Base-by-base conservation (phyloP, 768 basidiomycete species). In the Termitomyces sp. region DNA sequence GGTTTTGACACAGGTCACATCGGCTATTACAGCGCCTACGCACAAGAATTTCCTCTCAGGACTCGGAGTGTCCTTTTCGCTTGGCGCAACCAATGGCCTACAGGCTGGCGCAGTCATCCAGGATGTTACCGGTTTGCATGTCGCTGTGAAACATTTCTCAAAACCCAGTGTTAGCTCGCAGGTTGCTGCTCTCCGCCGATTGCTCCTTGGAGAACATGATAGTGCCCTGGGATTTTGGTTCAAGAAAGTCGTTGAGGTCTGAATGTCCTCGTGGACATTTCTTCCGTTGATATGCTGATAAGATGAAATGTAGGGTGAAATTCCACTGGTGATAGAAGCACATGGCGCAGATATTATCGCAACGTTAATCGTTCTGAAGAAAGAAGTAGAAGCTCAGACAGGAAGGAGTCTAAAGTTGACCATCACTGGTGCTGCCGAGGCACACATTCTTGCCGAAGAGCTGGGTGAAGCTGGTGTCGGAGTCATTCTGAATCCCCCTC, bases 261-360 rank as follows among this genome's bases (percentile, higher is more conserved):
- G 59, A 41, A 11, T 16, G 59, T 60, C 13, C 45, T 18, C 4
- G 11, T 39, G 16, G 18, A 15, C 39, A 22, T 33, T 37, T 7
- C 24, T 2, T 46, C 36, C 30, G 24, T 55, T 6, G 1, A 16
- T 34, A 3, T 46, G 37, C 41, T 59, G 34, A 59, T 41, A 31
- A 31, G 44, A 39, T 1, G 41, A 18, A 30, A 37, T 13, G 31
- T 60, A 89, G 85, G 90, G 91, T 6, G 66, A 77, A 37, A 77
- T 94, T 22, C 87, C 91, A 3, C 75, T 97, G 6, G 88, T 96
- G 12, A 75, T 93, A 8, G 83, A 87, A 55, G 85, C 83, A 2
- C 76, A 88, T 62, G 92, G 78, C 64, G 93, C 91, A 4, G 94
- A 95, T 69, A 76, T 89, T 54, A 95, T 95, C 61, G 91, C 89